These are phyloP conservation scores for Phalaenopsis hybrid DNA, from an alignment of 116 monocot species.

Conservation along the genomic window DNA sequence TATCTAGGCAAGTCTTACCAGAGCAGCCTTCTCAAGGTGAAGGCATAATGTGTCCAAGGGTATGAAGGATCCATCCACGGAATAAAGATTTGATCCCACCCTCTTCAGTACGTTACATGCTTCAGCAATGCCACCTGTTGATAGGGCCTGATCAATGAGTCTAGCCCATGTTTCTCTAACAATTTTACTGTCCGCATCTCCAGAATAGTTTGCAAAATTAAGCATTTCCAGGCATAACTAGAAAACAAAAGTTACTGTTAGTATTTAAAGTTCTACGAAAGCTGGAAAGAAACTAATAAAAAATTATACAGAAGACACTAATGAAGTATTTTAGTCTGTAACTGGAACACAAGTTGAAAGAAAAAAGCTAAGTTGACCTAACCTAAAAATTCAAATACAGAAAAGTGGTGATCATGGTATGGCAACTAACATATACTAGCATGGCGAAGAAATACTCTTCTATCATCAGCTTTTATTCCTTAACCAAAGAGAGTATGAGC, in stretches of 20 bases:
- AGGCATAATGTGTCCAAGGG: conserved; percentile 87
- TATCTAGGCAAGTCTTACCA: conserved; percentile 33
- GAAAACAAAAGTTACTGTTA: neutral
- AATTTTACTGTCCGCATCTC: conserved; percentile 81
- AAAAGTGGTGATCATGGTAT: neutral
- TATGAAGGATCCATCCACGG: conserved; percentile 74
- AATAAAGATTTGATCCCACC: conserved; percentile 82
- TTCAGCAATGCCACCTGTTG: conserved; percentile 86
- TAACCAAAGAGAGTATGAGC: neutral
- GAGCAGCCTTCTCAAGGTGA: conserved; percentile 91
- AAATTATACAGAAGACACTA: neutral
- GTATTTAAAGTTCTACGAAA: neutral
- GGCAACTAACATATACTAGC: too few relatives aligned
- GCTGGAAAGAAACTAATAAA: neutral
- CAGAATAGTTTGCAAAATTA: conserved; percentile 93
- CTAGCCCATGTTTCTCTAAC: conserved; percentile 94
- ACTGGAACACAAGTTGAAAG: neutral
- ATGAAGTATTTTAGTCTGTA: neutral
- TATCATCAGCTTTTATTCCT: neutral
- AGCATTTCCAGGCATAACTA: conserved; percentile 97
- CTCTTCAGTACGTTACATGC: conserved; percentile 86
- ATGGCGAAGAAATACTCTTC: neutral
- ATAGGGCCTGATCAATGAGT: conserved; percentile 89
- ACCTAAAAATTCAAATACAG: neutral
- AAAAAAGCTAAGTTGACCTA: neutral